Evolutionary conservation across 768 basidiomycete species (phyloP), one percentile per base, ranked within the genome.

Genomic region (Dentipellis sp.): DNA sequence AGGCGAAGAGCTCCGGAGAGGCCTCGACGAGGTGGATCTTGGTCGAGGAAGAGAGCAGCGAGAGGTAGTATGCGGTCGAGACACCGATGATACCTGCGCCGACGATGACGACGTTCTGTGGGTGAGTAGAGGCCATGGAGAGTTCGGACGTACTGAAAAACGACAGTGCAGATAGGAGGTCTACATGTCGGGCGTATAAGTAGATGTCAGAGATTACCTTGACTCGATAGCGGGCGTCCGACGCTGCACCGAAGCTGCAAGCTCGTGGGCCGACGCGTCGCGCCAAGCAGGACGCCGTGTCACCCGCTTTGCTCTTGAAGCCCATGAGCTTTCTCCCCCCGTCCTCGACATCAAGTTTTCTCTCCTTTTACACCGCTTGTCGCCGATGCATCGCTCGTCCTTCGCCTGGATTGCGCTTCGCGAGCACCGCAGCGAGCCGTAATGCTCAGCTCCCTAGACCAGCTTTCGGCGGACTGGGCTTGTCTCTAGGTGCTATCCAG

Each of bases 391-490:
- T 29, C 35, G 16, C 37, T 52, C 51, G 51, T 17, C 51, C n/a
- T 29, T 3, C 10, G 0, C 48, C 1, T 1, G 19, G 12, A 0
- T 29, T 16, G 48, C 29, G 29, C 29, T 50, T 45, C 56, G 29
- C 59, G 38, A 42, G 34, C 48, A 21, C 22, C 53, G 36, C 37
- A 29, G n/a, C 52, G 16, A 16, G n/a, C 35, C 49, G n/a, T 37
- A 53, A 48, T 53, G 51, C 6, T n/a, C 23, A 45, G 1, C 62
- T 56, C 9, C 48, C 48, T 22, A 42, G 40, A 14, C 58, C 50
- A 16, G 58, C 73, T 6, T 86, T 85, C 56, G 74, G 78, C 64
- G 71, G 72, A 16, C 69, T 82, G 6, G 84, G 84, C 17, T 68
- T 89, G 21, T 72, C 75, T 52, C 69, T 73, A 16, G 63, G 71